Conservation (phyloP, 306 rosid genomes). For the Dryas octopetala region DNA sequence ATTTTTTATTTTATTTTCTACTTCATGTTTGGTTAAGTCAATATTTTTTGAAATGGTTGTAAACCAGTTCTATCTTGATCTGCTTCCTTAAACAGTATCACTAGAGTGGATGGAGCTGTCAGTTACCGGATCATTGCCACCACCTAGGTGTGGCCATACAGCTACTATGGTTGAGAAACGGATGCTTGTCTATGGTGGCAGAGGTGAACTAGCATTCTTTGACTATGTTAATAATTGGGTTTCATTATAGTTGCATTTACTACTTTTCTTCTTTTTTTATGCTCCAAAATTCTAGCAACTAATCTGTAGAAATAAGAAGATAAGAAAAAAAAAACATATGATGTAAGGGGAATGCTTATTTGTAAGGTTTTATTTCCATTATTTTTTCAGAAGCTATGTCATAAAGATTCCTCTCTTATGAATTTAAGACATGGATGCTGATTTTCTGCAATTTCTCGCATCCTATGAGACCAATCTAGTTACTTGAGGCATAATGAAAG, state of each 20-base stretch:
- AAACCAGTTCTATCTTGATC: slow-evolving; percentile 25
- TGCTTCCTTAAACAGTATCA: slow-evolving; percentile 55
- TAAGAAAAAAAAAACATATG: not conserved
- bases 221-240: slow-evolving; percentile 15
- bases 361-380: not conserved
- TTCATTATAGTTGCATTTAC: not conserved
- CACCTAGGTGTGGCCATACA: slow-evolving; percentile 92
- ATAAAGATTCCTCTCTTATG: not conserved
- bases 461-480: not conserved
- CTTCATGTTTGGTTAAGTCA: not conserved
- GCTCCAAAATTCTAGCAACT: not conserved
- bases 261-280: not conserved
- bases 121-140: slow-evolving; percentile 76
- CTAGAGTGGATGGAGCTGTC: slow-evolving; percentile 93
- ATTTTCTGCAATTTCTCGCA: not conserved
- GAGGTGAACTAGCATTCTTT: slow-evolving; percentile 58
- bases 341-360: not conserved
- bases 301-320: not conserved
- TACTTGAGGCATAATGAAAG: not conserved
- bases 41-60: slow-evolving; percentile 17
- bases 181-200: slow-evolving; percentile 89
- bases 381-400: not conserved
- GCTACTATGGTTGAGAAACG: slow-evolving; percentile 94
- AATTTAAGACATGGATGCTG: not conserved
- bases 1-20: slow-evolving; percentile 7